Base-by-base conservation (phyloP, 768 basidiomycete species). In the Amanita jacksonii region DNA sequence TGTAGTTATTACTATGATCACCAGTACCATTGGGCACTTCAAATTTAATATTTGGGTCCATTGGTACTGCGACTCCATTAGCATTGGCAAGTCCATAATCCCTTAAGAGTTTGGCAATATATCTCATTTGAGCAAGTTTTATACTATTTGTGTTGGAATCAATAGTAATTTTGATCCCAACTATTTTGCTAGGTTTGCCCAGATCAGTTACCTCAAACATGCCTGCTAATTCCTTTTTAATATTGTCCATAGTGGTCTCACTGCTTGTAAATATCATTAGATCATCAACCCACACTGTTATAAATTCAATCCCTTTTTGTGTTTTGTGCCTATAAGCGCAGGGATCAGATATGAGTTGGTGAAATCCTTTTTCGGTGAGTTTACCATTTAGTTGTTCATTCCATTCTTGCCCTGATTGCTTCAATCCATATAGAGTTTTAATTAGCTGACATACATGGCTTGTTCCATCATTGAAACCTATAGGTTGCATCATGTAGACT, bases 401-500 rank as follows among this genome's bases (percentile, higher is more conserved):
- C 54, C 50, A 55, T 19, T 46, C 48, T 18, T 35, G 19, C 2
- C 51, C 47, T 1, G 54, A 38, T 22, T 47, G 49, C 18, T 51
- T 51, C 4, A 49, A 27, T 4, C 50, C 38, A 28, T 49, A 51
- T 8, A 51, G 18, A 7, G 41, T 22, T 12, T 38, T 28, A n/a
- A 38, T 20, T 9, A 51, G 43, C 3, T 15, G 3, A 31, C 47
- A 48, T 15, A 49, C 50, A 16, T 23, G 16, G 5, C 38, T 47
- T 23, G 50, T 31, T 19, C 41, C 19, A 45, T 48, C 42, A 16
- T 45, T 37, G 20, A 20, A 51, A 5, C 47, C 50, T 19, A 35
- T 33, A 28, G 63, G 62, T 19, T 58, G 52, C 16, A 53, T 32
- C 63, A 70, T 66, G 51, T 62, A 71, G 35, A 70, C 61, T 4